phyloP scores from a whole-genome alignment of 148 eudicot genomes.

The Gaultheria prostrata region DNA sequence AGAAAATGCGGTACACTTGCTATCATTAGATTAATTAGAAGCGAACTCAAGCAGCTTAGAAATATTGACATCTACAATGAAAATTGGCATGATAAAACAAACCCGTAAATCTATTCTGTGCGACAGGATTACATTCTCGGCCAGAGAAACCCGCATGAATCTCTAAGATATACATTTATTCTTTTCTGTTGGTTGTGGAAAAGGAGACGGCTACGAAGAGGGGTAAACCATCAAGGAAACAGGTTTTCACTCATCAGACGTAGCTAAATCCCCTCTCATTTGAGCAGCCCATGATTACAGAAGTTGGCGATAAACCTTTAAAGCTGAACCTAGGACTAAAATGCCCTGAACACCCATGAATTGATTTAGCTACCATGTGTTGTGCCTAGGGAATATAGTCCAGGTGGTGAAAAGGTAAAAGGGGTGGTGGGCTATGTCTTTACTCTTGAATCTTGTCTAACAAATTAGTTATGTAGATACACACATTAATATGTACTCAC shows the following conservation, averaged over 20 bases:
- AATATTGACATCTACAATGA: background rate
- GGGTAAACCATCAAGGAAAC: conserved; percentile 1
- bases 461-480: background rate
- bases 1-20: background rate
- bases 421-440: background rate
- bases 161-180: background rate
- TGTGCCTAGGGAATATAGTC: background rate
- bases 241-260: background rate
- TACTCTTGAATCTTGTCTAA: background rate
- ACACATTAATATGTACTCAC: background rate
- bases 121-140: background rate
- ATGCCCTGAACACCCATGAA: background rate
- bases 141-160: background rate
- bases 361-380: background rate
- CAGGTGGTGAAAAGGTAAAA: background rate
- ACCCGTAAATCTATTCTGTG: background rate
- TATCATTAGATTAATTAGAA: background rate
- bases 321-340: background rate
- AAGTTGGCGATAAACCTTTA: background rate
- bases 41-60: background rate
- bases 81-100: background rate
- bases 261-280: background rate
- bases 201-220: background rate
- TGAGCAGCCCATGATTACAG: background rate
- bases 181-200: background rate